Base-by-base conservation (phyloP, 2,329 filamentous ascomycete species). In the Penicillium olsonii region DNA sequence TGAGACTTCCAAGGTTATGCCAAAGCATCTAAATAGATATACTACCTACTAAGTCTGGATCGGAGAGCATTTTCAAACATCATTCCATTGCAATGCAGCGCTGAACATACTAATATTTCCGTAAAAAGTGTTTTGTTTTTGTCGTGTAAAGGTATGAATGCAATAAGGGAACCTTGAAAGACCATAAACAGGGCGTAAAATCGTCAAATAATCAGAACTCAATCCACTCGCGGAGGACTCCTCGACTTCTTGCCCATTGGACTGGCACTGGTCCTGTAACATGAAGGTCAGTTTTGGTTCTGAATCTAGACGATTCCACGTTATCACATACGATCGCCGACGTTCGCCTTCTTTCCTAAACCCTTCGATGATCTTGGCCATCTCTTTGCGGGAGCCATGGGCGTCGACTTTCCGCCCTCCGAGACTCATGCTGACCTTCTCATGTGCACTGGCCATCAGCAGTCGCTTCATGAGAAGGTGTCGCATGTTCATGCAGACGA, bases 391-490 rank as follows among this genome's bases (percentile, higher is more conserved):
- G 2, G 88, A 90, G 5, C 86, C 85, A 37, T 76, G 74, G 4
- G 90, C 90, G 73, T 96, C 89, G 42, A 97, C 85, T 64, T 87
- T 82, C 68, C 90, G 91, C 19, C 88, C 89, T 5, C 82, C 84
- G 82, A 97, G 87, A 65, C 88, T 94, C 94, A 99, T 97, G 54
- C 85, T 92, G 11, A 97, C 87, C 74, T 95, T 96, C 69, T 92
- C 85, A 54, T 84, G 83, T 2, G 88, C 85, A 65, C 90, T 87
- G 8, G 89, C 90, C 58, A 81, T 83, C 50, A 99, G 75, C 19
- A 99, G 78, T 49, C 89, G 80, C 72, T 91, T 92, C 42, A 96
- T 78, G 15, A 99, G 80, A n/a, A 99, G 75, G 72, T 96, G 88
- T 41, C 91, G 85, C 92, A 99, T 99, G 54, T 92, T 81, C 57